A percentile compares a stretch with the other conserved stretches of the same genome.
phyloP scores from a whole-genome alignment of 768 basidiomycete species.

The Podaxis sp. region DNA sequence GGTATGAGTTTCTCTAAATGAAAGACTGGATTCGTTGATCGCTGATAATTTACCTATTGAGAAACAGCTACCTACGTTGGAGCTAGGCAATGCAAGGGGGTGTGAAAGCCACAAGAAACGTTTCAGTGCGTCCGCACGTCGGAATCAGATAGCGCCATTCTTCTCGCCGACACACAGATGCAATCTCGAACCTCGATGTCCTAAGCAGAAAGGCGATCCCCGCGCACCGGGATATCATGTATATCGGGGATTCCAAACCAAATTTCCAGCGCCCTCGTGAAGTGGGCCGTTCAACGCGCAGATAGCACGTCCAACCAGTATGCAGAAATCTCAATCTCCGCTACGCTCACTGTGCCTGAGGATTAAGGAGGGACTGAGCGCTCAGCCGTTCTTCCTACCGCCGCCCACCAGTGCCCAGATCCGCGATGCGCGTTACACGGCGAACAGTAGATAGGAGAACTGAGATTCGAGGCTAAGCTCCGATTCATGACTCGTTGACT shows the following conservation, averaged over 20 bases:
- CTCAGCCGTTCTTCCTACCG: background rate
- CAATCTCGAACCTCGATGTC: background rate
- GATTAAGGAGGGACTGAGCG: background rate
- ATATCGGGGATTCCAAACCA: background rate
- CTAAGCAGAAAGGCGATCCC: too few relatives aligned
- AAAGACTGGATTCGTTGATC: background rate
- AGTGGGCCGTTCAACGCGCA: background rate
- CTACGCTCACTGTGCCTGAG: constrained; percentile 8
- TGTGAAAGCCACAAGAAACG: background rate
- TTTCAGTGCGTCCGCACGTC: background rate
- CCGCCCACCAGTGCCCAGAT: constrained; percentile 1
- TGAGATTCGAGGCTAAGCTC: constrained; percentile 2
- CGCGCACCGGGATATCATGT: background rate
- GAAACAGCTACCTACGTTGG: too few relatives aligned
- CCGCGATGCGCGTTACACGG: constrained; percentile 1
- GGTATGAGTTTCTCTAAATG: background rate
- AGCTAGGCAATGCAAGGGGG: too few relatives aligned
- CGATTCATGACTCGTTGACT: background rate
- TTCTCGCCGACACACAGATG: too few relatives aligned
- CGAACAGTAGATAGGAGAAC: background rate
- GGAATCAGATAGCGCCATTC: background rate
- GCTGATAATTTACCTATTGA: too few relatives aligned
- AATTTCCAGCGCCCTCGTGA: background rate
- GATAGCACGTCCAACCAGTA: background rate
- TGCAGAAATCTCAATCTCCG: background rate